Conservation (phyloP, 2,329 filamentous ascomycete genomes). For the Plenodomus tracheiphilus region DNA sequence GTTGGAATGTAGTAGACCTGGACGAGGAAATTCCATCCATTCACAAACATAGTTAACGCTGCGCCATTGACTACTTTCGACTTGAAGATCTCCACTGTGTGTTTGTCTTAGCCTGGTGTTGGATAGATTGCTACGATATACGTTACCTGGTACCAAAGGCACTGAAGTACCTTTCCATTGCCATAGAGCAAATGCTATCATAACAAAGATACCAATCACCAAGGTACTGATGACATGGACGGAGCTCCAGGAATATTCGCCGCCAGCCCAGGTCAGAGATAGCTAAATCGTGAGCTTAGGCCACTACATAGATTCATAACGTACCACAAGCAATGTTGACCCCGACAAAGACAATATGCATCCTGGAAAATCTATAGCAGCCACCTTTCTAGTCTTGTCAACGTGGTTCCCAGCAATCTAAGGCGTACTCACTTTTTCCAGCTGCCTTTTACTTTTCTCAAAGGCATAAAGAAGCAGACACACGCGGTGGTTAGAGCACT, state of each 20-base stretch:
- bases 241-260: constrained; percentile 58
- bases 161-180: constrained; percentile 62
- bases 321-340: constrained; percentile 62
- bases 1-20: constrained; percentile 65
- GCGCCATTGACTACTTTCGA: constrained; percentile 23
- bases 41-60: constrained; percentile 55
- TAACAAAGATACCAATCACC: constrained; percentile 53
- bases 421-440: constrained; percentile 53
- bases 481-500: constrained; percentile 19
- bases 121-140: no score
- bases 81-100: constrained; percentile 19
- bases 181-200: constrained; percentile 56
- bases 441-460: constrained; percentile 51
- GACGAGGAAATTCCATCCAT: constrained; percentile 63
- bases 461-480: constrained; percentile 35
- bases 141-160: constrained; percentile 60
- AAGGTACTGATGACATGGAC: constrained; percentile 57
- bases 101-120: no score
- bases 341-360: constrained; percentile 57
- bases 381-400: constrained; percentile 18
- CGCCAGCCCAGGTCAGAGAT: constrained; percentile 62
- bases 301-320: neutral
- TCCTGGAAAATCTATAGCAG: constrained; percentile 62
- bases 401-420: neutral
- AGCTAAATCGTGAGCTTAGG: constrained; percentile 12